phyloP scores from a whole-genome alignment of 805 yeast genomes.

The Starmerella kuoi region DNA sequence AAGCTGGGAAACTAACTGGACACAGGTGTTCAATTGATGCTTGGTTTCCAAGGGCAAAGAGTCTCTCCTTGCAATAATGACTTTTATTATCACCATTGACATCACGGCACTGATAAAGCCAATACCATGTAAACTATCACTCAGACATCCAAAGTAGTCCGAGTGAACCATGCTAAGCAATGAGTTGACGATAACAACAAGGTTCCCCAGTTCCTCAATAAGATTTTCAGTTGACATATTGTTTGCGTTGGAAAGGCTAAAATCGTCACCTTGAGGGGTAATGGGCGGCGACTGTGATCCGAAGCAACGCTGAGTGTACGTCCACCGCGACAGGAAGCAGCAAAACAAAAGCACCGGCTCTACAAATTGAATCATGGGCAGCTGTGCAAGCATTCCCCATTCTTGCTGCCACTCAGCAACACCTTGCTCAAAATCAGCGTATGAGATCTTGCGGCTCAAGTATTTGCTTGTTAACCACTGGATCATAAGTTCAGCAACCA shows the following conservation, averaged over 20 bases:
- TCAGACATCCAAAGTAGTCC: conserved; percentile 53
- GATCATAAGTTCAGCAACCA: conserved; percentile 62
- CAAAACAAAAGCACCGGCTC: conserved; percentile 59
- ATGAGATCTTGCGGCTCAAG: conserved; percentile 34
- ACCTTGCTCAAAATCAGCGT: conserved; percentile 35
- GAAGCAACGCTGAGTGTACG: conserved; percentile 1
- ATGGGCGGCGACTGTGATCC: not conserved
- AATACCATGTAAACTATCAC: conserved; percentile 52
- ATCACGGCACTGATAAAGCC: conserved; percentile 21
- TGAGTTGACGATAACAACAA: conserved; percentile 35
- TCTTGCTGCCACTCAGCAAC: conserved; percentile 50
- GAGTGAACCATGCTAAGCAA: conserved; percentile 36
- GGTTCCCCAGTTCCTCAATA: conserved; percentile 32
- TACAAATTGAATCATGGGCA: conserved; percentile 62
- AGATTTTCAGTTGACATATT: conserved; percentile 22
- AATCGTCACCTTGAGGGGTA: not conserved
- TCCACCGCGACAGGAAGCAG: conserved; percentile 22
- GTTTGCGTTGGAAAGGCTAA: not conserved
- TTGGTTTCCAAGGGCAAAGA: not conserved
- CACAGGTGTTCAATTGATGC: not conserved
- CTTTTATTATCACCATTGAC: conserved; percentile 3
- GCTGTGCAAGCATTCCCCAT: conserved; percentile 58
- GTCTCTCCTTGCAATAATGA: not conserved
- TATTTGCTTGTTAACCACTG: conserved; percentile 47
- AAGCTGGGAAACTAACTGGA: conserved; percentile 5